Evolutionary conservation across 257 asterid genomes (phyloP), one percentile per base, ranked within the genome.

Genomic region (Lycium ferocissimum): DNA sequence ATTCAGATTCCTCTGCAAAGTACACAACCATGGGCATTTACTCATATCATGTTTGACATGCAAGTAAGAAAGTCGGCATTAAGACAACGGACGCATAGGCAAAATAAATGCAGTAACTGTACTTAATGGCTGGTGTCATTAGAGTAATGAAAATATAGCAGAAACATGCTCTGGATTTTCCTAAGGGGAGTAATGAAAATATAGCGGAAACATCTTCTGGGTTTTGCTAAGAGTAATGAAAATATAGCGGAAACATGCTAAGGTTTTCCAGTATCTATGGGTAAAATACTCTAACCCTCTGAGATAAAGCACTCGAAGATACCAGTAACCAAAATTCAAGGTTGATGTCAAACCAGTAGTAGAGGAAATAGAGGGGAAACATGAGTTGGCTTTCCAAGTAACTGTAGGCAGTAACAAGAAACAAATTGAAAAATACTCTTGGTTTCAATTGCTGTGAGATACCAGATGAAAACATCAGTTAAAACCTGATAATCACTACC

Each of bases 1-100:
- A 91, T 78, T 93, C 98, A 78, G 97, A 96, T 90, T 96, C 99
- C 79, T 92, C 99, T 96, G 95, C 91, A 87, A 71, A 87, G 59
- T 35, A 71, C 61, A 75, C 81, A 76, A 22, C 45, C 63, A 76
- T 49, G 22, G n/a, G 45, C 63, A 76, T 58, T 80, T 62, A 89
- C 17, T 13, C 73, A 54, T 85, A 22, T 13, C 62, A 49, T 51
- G 45, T 26, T 76, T 47, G 61, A 73, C 58, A 73, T 73, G 63
- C 20, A 49, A 22, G 81, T 47, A 75, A 51, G 18, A 49, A 76
- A 51, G 45, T 49, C 22, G 5, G n/a, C 59, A 62, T n/a, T 11
- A 78, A 37, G 79, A 76, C 22, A 51, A 26, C 63, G 1, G 43
- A 37, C n/a, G 18, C 81, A 51, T 51, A 26, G 58, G 22, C 62